These are phyloP conservation scores for Pugionium cornutum DNA, from an alignment of 345 rosid species.

Conservation along the genomic window DNA sequence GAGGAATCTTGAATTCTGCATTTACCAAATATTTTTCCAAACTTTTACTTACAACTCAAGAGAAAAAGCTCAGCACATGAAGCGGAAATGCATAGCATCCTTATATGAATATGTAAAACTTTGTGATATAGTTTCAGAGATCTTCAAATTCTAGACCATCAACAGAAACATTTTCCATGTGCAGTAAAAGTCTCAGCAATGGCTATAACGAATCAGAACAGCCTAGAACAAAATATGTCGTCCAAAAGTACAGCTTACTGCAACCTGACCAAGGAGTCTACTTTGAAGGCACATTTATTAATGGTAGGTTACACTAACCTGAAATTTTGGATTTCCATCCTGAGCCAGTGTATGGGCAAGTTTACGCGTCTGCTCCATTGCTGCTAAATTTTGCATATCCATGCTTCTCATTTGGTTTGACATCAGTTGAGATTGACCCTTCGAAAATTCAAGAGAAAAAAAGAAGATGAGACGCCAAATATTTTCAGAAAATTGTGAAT, in stretches of 20 bases:
- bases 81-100: constrained; percentile 8
- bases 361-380: constrained; percentile 97
- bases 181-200: constrained; percentile 27
- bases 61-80: constrained; percentile 14
- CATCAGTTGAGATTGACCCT: constrained; percentile 78
- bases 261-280: constrained; percentile 10
- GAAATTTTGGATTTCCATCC: constrained; percentile 92
- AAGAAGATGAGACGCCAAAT: constrained; percentile 6
- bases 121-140: neutral
- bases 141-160: constrained; percentile 2
- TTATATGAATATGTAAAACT: neutral
- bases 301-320: constrained; percentile 51
- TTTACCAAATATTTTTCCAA: constrained; percentile 26
- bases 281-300: constrained; percentile 11
- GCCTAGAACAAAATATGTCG: constrained; percentile 11
- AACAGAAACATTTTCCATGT: constrained; percentile 3
- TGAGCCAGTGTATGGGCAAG: constrained; percentile 93
- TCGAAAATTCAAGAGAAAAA: constrained; percentile 30
- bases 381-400: constrained; percentile 61
- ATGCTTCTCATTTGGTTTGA: constrained; percentile 68
- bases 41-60: constrained; percentile 22
- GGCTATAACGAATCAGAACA: constrained; percentile 16
- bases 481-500: constrained; percentile 8
- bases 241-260: constrained; percentile 23
- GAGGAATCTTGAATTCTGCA: constrained; percentile 98